phyloP scores from a whole-genome alignment of 106 monocot genomes.

The Narthecium ossifragum region DNA sequence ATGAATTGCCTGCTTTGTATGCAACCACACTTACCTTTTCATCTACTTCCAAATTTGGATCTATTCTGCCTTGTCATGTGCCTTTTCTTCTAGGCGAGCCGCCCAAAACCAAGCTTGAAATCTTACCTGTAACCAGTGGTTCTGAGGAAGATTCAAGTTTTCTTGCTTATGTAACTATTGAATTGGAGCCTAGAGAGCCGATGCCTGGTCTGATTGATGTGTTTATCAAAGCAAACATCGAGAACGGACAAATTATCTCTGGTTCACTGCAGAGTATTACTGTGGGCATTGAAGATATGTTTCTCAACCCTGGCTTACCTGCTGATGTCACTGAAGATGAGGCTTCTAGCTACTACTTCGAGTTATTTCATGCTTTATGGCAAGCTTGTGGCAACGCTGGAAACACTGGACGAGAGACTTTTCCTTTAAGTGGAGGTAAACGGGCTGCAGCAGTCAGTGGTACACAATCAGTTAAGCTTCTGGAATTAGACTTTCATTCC shows the following conservation, averaged over 20 bases:
- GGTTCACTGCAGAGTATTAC: constrained; percentile 55
- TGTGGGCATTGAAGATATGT: constrained; percentile 95
- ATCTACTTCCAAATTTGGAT: constrained; percentile 64
- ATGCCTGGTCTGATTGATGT: constrained; percentile 73
- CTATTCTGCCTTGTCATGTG: constrained; percentile 59
- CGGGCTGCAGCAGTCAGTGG: constrained; percentile 71
- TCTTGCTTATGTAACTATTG: constrained; percentile 40
- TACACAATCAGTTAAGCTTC: constrained; percentile 84
- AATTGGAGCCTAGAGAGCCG: constrained; percentile 83
- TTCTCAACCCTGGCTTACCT: constrained; percentile 59
- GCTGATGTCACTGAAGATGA: constrained; percentile 30
- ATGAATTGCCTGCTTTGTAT: constrained; percentile 68
- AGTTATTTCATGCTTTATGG: constrained; percentile 89
- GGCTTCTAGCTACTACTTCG: constrained; percentile 34
- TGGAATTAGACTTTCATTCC: constrained; percentile 41
- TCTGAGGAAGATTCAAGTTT: constrained; percentile 19
- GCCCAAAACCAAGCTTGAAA: constrained; percentile 27
- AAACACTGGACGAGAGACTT: constrained; percentile 64
- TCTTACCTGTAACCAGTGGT: constrained; percentile 31
- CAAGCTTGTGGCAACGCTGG: constrained; percentile 73
- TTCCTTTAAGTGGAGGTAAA: constrained; percentile 65
- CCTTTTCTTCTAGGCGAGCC: constrained; percentile 82
- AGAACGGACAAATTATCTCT: constrained; percentile 62
- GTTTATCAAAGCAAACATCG: constrained; percentile 60
- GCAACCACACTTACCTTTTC: constrained; percentile 65